Base-by-base conservation (phyloP, 768 basidiomycete genomes). In the Pulveroboletus sp. region DNA sequence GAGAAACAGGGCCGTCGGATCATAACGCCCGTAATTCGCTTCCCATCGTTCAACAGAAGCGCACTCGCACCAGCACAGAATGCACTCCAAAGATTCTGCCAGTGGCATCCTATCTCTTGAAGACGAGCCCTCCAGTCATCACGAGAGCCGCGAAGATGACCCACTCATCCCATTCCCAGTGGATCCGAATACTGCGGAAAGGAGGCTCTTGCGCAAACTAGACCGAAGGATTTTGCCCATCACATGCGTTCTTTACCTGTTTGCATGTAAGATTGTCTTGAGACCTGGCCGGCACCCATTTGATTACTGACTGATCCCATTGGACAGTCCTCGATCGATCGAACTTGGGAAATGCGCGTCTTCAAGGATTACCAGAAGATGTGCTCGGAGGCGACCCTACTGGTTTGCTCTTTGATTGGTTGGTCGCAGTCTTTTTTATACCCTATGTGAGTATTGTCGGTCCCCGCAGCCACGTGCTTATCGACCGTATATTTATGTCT, bases 261-360 rank as follows among this genome's bases (percentile, higher is more conserved):
- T 84, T 63, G 85, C 86, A 25, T 89, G 87, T 85, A 49, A 64
- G 84, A 24, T 16, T 77, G 39, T 35, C 14, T 42, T 41, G 9
- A 27, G 1, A 13, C 5, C 31, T 14, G 9, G 10, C 23, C 17
- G 5, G 17, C 31, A 14, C n/a, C 10, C 7, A 12, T 40, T 37
- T 48, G 38, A 48, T 43, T 14, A 9, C 31, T n/a, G 12, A 9
- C 29, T 16, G 16, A 25, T 17, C 42, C 14, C 27, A 17, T 45
- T 31, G n/a, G n/a, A n/a, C 41, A 70, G 66, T 82, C 62, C 72
- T 92, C 42, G 89, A 91, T 64, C 79, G 90, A 45, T 82, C 84
- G 1, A 90, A 90, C 61, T 61, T 90, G 35, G 89, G 88, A 14
- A 90, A 91, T 61, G 89, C 89, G 40, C 77, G 87, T 43, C 70